A percentile compares a stretch with the other conserved stretches of the same genome.
Evolutionary conservation across 1,284 basidiomycete genomes (phyloP).

Genomic region (Tylopilus orsonianus): DNA sequence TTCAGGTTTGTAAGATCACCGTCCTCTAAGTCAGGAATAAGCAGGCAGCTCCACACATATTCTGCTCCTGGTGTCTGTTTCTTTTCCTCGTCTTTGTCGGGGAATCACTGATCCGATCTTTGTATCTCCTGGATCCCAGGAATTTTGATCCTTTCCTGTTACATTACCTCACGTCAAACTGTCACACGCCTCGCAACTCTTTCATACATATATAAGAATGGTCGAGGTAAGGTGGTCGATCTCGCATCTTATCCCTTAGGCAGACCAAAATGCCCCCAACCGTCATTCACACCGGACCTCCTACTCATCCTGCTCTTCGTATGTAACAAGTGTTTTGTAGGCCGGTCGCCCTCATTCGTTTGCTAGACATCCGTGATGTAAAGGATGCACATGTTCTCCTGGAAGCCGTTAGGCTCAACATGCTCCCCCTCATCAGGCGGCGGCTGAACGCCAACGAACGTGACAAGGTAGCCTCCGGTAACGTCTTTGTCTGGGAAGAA

Average conservation of each 20-base stretch:
- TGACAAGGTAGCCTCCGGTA: conserved; percentile 65
- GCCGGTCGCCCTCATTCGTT: conserved; percentile 13
- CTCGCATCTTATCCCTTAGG: conserved; percentile 4
- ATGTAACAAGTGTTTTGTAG: conserved; percentile 24
- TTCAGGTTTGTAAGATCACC: conserved; percentile 27
- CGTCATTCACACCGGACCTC: conserved; percentile 24
- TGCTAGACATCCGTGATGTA: conserved; percentile 67
- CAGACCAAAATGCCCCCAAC: conserved; percentile 19
- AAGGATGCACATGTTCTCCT: conserved; percentile 67
- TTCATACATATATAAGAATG: conserved; percentile 28
- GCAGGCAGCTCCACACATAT: conserved; percentile 12
- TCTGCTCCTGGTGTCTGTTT: conserved; percentile 15
- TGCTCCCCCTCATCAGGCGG: conserved; percentile 68
- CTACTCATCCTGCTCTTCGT: conserved; percentile 62
- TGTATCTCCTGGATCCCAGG: conserved; percentile 18
- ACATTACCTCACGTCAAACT: conserved; percentile 18
- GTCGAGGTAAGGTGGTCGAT: conserved; percentile 4
- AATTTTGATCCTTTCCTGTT: conserved; percentile 10
- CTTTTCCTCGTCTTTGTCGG: conserved; percentile 15
- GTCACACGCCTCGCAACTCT: conserved; percentile 19
- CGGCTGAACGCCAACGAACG: conserved; percentile 66
- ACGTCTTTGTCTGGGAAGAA: conserved; percentile 82
- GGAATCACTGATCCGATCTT: conserved; percentile 24
- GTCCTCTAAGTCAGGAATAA: conserved; percentile 23
- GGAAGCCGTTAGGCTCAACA: conserved; percentile 69